Conservation (phyloP, 1,139 yeast genomes). For the Schwanniomyces etchellsii region DNA sequence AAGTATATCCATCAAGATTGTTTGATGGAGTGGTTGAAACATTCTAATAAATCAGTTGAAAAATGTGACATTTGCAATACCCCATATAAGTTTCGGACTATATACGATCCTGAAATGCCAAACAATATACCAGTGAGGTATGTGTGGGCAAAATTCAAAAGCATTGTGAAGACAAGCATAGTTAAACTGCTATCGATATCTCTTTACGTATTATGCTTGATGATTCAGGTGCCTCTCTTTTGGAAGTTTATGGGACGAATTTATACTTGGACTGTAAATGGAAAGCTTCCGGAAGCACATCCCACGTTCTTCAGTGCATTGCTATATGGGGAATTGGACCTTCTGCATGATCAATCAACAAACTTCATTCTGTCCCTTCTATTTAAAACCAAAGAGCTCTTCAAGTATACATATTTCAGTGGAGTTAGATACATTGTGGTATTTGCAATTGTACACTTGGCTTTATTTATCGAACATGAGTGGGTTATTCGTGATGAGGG, state of each 20-base stretch:
- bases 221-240: constrained; percentile 50
- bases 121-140: constrained; percentile 49
- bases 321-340: constrained; percentile 40
- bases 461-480: constrained; percentile 57
- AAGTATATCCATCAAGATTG: constrained; percentile 92
- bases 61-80: constrained; percentile 89
- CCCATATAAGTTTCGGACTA: constrained; percentile 65
- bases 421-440: constrained; percentile 36
- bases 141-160: constrained; percentile 33
- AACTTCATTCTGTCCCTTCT: constrained; percentile 2
- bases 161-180: constrained; percentile 19
- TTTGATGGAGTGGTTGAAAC: constrained; percentile 78
- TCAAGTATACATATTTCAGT: constrained; percentile 32
- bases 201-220: constrained; percentile 35
- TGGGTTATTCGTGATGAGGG: constrained; percentile 72
- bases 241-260: constrained; percentile 51
- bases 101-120: constrained; percentile 71
- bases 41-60: constrained; percentile 53
- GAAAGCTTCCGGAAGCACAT: constrained; percentile 36
- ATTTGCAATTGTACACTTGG: constrained; percentile 37
- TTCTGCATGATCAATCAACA: constrained; percentile 5
- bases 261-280: constrained; percentile 51
- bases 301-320: constrained; percentile 34
- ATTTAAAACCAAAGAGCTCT: constrained; percentile 15
- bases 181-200: constrained; percentile 22